Percentiles rank a stretch among this genome's conserved stretches.
These are phyloP conservation scores for Lactifluus subvellereus DNA, from an alignment of 768 basidiomycete species.

Conservation along the genomic window DNA sequence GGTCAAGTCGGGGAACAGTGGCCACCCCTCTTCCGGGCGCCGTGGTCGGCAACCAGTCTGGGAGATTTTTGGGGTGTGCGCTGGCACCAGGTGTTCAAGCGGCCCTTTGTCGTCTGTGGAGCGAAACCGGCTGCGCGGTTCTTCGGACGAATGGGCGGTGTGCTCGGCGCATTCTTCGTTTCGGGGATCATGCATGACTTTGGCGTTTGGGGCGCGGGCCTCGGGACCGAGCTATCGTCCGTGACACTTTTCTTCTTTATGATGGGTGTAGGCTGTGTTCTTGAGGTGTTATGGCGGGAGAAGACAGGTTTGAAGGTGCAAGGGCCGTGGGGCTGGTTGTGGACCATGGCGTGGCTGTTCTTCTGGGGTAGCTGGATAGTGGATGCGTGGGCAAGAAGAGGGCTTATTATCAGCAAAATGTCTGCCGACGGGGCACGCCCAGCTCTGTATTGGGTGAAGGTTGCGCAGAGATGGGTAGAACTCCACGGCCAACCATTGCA, in stretches of 20 bases:
- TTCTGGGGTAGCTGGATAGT: conserved; percentile 19
- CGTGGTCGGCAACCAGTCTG: conserved; percentile 55
- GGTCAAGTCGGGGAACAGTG: conserved; percentile 38
- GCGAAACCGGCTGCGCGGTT: conserved; percentile 31
- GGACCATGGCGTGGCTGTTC: conserved; percentile 19
- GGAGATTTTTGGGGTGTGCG: conserved; percentile 52
- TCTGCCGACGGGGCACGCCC: conserved; percentile 9
- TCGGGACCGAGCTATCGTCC: conserved; percentile 9
- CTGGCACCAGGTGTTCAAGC: conserved; percentile 70
- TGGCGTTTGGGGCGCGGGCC: conserved; percentile 18
- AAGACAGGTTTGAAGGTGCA: conserved; percentile 17
- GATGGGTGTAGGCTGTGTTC: conserved; percentile 17
- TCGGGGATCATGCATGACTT: conserved; percentile 24
- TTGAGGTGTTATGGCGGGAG: conserved; percentile 15
- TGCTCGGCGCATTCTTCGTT: conserved; percentile 22
- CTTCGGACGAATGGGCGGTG: conserved; percentile 16
- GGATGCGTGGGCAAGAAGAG: conserved; percentile 21
- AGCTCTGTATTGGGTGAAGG: conserved; percentile 20
- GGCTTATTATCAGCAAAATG: conserved; percentile 21
- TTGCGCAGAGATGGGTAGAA: conserved; percentile 21
- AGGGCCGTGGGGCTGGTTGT: conserved; percentile 19
- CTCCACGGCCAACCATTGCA: conserved; percentile 16
- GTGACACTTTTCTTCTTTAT: conserved; percentile 23
- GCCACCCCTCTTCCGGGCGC: conserved; percentile 58
- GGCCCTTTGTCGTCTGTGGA: conserved; percentile 50